A percentile compares a stretch with the other conserved stretches of the same genome.
Conservation (phyloP, 2,329 filamentous ascomycete species). For the Leptographium wingfieldii region DNA sequence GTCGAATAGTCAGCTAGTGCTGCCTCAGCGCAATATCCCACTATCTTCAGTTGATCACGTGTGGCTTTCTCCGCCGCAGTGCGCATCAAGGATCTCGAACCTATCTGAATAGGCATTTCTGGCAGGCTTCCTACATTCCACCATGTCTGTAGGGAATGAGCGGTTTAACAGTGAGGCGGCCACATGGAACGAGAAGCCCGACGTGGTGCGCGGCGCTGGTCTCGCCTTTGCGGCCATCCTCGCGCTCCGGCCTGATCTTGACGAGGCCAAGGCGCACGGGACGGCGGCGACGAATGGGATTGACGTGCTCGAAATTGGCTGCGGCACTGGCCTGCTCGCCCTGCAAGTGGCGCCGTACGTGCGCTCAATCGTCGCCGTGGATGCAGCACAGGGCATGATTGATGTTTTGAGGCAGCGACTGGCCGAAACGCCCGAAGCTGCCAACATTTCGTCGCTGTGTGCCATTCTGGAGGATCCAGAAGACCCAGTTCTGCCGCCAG, state of each 20-base stretch:
- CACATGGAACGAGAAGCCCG: slow-evolving; percentile 40
- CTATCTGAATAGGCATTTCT: too few relatives aligned
- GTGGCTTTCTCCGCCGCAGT: neutral
- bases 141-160: slow-evolving; percentile 19
- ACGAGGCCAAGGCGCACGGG: slow-evolving; percentile 4
- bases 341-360: slow-evolving; percentile 34
- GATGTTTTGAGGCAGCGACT: slow-evolving; percentile 34
- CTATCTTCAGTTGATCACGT: neutral
- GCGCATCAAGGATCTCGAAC: too few relatives aligned
- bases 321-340: slow-evolving; percentile 42
- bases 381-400: slow-evolving; percentile 43
- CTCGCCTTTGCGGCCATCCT: slow-evolving; percentile 33
- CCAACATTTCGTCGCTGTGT: slow-evolving; percentile 27
- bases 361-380: slow-evolving; percentile 36
- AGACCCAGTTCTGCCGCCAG: slow-evolving; percentile 27
- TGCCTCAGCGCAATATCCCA: neutral
- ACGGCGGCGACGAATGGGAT: slow-evolving; percentile 12
- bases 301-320: slow-evolving; percentile 43
- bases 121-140: neutral
- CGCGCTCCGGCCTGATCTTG: slow-evolving; percentile 20
- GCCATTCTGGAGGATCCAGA: slow-evolving; percentile 36
- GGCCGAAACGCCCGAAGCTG: slow-evolving; percentile 24
- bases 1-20: neutral
- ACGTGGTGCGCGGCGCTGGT: slow-evolving; percentile 30
- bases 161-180: slow-evolving; percentile 43